Conservation (phyloP, 2,329 filamentous ascomycete genomes). For the Arthrobotrys sphaeroides region DNA sequence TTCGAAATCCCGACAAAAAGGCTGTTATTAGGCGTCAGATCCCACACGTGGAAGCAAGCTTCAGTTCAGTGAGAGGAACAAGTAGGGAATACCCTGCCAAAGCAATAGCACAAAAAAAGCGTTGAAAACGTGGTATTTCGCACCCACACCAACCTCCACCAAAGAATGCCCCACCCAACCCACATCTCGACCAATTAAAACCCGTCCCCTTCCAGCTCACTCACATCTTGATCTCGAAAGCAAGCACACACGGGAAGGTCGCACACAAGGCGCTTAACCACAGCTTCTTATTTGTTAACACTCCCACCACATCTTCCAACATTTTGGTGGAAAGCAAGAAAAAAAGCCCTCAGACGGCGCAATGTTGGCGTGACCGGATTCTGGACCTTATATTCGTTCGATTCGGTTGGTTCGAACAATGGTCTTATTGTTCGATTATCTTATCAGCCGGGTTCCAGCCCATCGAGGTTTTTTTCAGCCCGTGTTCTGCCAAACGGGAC, state of each 20-base stretch:
- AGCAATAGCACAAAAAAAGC: too few relatives aligned
- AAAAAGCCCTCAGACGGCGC: background rate
- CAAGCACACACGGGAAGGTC: background rate
- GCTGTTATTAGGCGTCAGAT: background rate
- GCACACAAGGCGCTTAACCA: slow-evolving; percentile 38
- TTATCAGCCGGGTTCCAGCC: background rate
- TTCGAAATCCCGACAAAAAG: too few relatives aligned
- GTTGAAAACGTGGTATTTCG: slow-evolving; percentile 14
- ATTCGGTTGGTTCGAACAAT: background rate
- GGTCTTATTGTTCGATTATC: slow-evolving; percentile 11
- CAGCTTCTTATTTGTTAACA: slow-evolving; percentile 33
- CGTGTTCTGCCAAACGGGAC: too few relatives aligned
- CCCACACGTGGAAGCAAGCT: too few relatives aligned
- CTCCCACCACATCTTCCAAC: background rate
- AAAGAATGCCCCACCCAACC: background rate
- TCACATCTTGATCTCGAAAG: background rate
- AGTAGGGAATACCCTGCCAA: too few relatives aligned
- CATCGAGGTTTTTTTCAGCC: too few relatives aligned
- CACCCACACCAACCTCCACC: background rate
- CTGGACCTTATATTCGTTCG: background rate
- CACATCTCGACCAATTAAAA: slow-evolving; percentile 4
- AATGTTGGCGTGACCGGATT: background rate
- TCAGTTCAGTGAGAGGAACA: too few relatives aligned
- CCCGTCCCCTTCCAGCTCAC: background rate
- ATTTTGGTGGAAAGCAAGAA: background rate